Conservation (phyloP, 495 filamentous ascomycete genomes). For the Aspergillus coremiiformis region DNA sequence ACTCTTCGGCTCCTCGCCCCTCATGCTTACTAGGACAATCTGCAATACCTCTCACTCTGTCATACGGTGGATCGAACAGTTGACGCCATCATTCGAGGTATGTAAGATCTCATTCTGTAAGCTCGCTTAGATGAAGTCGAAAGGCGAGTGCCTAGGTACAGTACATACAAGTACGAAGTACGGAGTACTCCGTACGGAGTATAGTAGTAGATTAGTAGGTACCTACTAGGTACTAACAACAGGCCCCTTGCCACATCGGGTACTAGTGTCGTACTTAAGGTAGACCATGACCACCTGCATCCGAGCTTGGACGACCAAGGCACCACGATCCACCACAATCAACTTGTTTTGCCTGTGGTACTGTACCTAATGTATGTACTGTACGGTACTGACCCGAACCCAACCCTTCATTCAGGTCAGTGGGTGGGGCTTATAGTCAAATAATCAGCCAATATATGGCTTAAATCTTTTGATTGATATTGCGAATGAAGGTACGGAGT, state of each 20-base stretch:
- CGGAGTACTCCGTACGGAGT: too few species aligned
- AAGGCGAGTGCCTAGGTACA: slow-evolving; percentile 69
- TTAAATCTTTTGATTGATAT: slow-evolving; percentile 33
- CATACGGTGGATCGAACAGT: slow-evolving; percentile 60
- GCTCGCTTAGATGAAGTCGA: slow-evolving; percentile 50
- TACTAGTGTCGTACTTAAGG: slow-evolving; percentile 48
- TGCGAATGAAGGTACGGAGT: too few species aligned
- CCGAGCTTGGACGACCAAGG: slow-evolving; percentile 60
- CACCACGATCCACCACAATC: too few species aligned
- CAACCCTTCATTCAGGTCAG: slow-evolving; percentile 50
- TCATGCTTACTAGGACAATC: slow-evolving; percentile 63
- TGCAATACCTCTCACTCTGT: slow-evolving; percentile 53
- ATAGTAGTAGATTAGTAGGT: too few species aligned
- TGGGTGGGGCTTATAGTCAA: slow-evolving; percentile 42
- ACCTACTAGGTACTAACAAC: too few species aligned
- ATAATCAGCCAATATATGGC: slow-evolving; percentile 63
- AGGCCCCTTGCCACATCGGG: too few species aligned
- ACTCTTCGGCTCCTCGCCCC: neutral
- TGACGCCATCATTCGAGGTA: slow-evolving; percentile 53
- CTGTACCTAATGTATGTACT: too few species aligned
- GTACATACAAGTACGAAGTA: too few species aligned
- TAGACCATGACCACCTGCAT: slow-evolving; percentile 72
- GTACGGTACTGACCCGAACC: slow-evolving; percentile 61
- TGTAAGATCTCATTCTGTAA: slow-evolving; percentile 52
- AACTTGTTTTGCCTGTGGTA: too few species aligned